These are phyloP conservation scores for Daldinia caldariorum DNA, from an alignment of 495 filamentous ascomycete species.

Conservation along the genomic window DNA sequence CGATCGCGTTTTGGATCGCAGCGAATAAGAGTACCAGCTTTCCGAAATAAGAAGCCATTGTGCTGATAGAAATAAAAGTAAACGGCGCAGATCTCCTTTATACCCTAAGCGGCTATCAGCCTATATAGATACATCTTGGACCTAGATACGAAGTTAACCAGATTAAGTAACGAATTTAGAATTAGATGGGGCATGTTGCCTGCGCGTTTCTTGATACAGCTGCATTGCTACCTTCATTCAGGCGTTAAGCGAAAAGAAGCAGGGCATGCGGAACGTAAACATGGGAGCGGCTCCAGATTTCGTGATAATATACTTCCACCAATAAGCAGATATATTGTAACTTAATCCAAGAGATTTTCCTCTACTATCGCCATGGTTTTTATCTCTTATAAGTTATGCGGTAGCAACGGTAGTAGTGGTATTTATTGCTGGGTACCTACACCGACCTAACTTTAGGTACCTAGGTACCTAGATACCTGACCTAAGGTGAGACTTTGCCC, in stretches of 20 bases:
- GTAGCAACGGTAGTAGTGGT: too few species aligned
- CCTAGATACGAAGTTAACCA: constrained; percentile 2
- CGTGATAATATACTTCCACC: neutral
- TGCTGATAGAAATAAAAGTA: constrained; percentile 12
- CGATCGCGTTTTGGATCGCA: constrained; percentile 17
- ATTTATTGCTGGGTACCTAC: too few species aligned
- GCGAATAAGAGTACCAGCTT: constrained; percentile 13
- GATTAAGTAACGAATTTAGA: constrained; percentile 10
- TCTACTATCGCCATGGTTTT: too few species aligned
- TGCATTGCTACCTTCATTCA: constrained; percentile 1
- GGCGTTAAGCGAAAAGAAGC: neutral
- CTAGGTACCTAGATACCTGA: too few species aligned
- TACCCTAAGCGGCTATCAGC: constrained; percentile 15
- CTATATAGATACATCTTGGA: constrained; percentile 17
- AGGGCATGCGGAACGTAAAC: neutral
- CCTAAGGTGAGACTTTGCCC: too few species aligned
- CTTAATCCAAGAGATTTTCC: too few species aligned
- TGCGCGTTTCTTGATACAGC: neutral
- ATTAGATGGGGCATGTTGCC: neutral
- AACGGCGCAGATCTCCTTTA: constrained; percentile 17
- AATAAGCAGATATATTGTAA: neutral
- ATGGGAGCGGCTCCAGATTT: neutral
- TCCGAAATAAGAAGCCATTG: constrained; percentile 26
- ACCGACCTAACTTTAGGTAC: too few species aligned
- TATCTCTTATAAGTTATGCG: too few species aligned